Evolutionary conservation across 768 basidiomycete genomes (phyloP), one percentile per base, ranked within the genome.

Genomic region (Termitomyces sp.): DNA sequence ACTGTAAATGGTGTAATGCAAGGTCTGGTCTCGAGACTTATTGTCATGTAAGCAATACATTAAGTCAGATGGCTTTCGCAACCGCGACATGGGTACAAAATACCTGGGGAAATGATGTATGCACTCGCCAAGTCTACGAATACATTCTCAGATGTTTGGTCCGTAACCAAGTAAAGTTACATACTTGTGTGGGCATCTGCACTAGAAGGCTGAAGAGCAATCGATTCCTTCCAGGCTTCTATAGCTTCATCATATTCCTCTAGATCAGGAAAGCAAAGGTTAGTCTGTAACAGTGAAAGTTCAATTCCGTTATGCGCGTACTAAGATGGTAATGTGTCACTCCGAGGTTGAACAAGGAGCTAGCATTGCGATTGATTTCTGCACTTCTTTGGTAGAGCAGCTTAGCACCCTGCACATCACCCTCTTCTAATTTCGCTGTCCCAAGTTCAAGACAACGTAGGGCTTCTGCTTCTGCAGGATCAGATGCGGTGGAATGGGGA

Each of bases 171-270:
- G 45, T 5, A n/a, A 54, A 31, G 62, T 64, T 47, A 76, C 83
- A 60, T 70, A 92, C 92, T 94, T 37, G 89, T 92, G 72, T 95
- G 92, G 31, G 91, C 84, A 69, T 94, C 92, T 25, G 92, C 81
- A 65, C 89, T 92, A 53, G 86, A 82, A 35, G 92, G 92, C 62
- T 93, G 89, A 42, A 93, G 72, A 23, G 80, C 71, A 57, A 94
- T 90, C 3, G 89, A 89, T 64, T 91, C 89, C 60, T 92, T 89
- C 92, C 92, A 95, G 34, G 87, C 84, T 40, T 82, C 73, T 60
- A 95, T 94, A 31, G 92, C 92, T 34, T 89, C 84, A 64, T 92
- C 88, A 69, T 86, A 95, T 68, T 94, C 89, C 82, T 93, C 92
- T 95, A 47, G 10, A 25, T 29, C 8, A 29, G 38, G 25, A 47